These are phyloP conservation scores for Citrus glauca DNA, from an alignment of 345 rosid genomes.

Conservation along the genomic window DNA sequence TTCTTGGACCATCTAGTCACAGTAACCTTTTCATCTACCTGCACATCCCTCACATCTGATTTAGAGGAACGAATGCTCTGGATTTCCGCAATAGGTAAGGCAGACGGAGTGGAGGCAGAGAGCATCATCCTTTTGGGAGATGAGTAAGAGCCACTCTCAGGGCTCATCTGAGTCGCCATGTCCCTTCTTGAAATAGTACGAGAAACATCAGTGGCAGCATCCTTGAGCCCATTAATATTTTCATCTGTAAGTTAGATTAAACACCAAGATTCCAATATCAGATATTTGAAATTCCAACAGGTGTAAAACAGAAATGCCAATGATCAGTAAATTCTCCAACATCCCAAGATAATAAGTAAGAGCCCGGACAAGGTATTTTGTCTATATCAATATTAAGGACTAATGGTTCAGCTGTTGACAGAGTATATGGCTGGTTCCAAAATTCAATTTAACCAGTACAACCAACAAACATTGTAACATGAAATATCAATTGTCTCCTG, in stretches of 20 bases:
- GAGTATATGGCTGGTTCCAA: background rate
- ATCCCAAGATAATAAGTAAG: background rate
- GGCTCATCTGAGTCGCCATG: slow-evolving; percentile 99
- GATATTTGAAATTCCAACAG: background rate
- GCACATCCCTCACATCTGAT: slow-evolving; percentile 73
- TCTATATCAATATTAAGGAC: background rate
- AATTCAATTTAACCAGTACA: background rate
- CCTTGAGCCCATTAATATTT: slow-evolving; percentile 42
- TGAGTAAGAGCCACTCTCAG: slow-evolving; percentile 56
- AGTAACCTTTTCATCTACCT: slow-evolving; percentile 83
- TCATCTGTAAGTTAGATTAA: slow-evolving; percentile 41
- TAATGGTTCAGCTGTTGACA: background rate
- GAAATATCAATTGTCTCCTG: background rate
- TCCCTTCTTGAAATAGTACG: slow-evolving; percentile 82
- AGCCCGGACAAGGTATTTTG: background rate
- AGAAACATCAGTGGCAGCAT: slow-evolving; percentile 60
- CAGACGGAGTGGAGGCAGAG: slow-evolving; percentile 49
- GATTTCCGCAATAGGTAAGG: slow-evolving; percentile 49
- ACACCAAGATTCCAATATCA: slow-evolving; percentile 11
- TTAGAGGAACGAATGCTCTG: slow-evolving; percentile 41
- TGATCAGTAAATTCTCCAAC: background rate
- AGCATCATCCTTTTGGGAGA: slow-evolving; percentile 57
- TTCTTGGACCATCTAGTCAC: slow-evolving; percentile 91
- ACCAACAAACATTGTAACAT: background rate
- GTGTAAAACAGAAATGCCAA: background rate